Evolutionary conservation across 306 rosid genomes (phyloP).

Genomic region (Dalbergia oliveri): DNA sequence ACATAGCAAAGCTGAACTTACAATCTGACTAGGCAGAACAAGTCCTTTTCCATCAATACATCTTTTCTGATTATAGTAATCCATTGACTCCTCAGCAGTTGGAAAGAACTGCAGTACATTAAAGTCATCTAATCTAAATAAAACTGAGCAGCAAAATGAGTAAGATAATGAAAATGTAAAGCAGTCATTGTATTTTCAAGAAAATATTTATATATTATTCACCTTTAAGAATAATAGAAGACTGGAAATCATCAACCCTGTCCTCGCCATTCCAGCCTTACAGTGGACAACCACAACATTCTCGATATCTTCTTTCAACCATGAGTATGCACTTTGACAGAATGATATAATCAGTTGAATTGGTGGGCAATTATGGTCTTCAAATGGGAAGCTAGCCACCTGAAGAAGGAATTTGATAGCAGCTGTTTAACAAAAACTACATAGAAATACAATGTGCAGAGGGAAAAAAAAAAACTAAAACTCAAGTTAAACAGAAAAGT

Average conservation of each 20-base stretch:
- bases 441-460: constrained; percentile 26
- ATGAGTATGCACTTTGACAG: constrained; percentile 96
- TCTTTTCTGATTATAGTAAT: constrained; percentile 96
- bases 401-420: constrained; percentile 53
- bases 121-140: constrained; percentile 32
- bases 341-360: constrained; percentile 80
- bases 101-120: constrained; percentile 85
- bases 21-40: constrained; percentile 97
- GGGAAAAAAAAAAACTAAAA: neutral
- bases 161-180: constrained; percentile 30
- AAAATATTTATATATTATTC: constrained; percentile 35
- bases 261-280: constrained; percentile 99
- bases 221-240: constrained; percentile 93
- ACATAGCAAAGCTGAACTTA: constrained; percentile 57
- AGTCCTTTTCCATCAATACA: constrained; percentile 96
- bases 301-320: constrained; percentile 97
- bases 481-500: constrained; percentile 32
- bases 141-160: constrained; percentile 22
- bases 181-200: constrained; percentile 27
- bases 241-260: constrained; percentile 99
- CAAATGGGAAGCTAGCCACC: constrained; percentile 97
- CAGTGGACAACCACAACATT: constrained; percentile 99
- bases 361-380: constrained; percentile 97
- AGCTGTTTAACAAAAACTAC: constrained; percentile 6
- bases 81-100: constrained; percentile 97